Evolutionary conservation across 306 rosid genomes (phyloP), one percentile per base, ranked within the genome.

Genomic region (Urtica urens): DNA sequence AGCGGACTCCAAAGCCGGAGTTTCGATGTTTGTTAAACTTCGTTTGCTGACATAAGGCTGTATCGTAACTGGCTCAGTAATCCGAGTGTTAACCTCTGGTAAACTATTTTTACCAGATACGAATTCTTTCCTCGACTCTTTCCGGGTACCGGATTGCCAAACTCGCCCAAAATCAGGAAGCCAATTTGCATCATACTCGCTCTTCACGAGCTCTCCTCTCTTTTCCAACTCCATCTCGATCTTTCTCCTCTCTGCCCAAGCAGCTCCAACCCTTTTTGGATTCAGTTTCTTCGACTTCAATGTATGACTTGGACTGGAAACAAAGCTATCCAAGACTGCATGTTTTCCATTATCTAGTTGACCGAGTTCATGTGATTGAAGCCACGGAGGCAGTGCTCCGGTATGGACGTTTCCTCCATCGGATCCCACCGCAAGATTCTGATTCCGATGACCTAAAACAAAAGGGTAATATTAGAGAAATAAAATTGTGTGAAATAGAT

Each of bases 121-220:
- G 53, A 85, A 85, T 67, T 90, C 92, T 72, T 79, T 85, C 63
- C 81, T 75, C 51, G 92, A 77, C 66, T 85, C 95, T 71, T 77
- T 90, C 34, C 95, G 66, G 74, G 72, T 90, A 64, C 99, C 99
- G 42, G 95, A 81, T 69, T 85, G 99, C 99, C 99, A 90, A 42
- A 90, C 94, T 55, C 97, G 69, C 46, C 99, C 95, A 66, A 85
- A 81, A 68, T 90, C 79, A 58, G 99, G 92, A 72, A 90, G 92
- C 95, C 95, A 90, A 66, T 75, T 77, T 46, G 77, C 71, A 65
- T 73, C 82, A 38, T 54, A 71, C 15, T 71, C 72, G 13, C 49
- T 68, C 64, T 55, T 69, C 59, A 73, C 78, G 64, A 52, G 49
- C 70, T 72, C 94, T 57, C 99, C 95, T 61, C 99, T 79, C 71